Conservation (phyloP, 768 basidiomycete species). For the Lepiota subincarnata region DNA sequence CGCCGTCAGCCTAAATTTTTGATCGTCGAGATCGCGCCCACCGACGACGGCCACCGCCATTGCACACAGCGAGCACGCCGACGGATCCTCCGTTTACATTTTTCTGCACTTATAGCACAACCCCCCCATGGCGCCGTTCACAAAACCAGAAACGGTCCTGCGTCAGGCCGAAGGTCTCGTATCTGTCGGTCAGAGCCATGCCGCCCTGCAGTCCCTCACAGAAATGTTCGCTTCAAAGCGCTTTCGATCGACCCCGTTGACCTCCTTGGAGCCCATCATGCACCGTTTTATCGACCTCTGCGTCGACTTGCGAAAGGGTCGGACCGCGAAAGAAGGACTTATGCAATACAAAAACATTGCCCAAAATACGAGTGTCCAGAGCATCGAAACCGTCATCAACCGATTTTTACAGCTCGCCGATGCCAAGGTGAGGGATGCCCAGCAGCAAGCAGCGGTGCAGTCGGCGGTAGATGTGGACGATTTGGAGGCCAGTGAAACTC, state of each 20-base stretch:
- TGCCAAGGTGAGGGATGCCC: slow-evolving; percentile 78
- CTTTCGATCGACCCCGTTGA: slow-evolving; percentile 86
- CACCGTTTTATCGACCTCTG: slow-evolving; percentile 94
- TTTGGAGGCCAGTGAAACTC: slow-evolving; percentile 93
- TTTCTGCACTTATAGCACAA: slow-evolving; percentile 13
- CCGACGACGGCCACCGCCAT: background rate
- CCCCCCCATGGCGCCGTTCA: slow-evolving; percentile 74
- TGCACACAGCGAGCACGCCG: slow-evolving; percentile 4
- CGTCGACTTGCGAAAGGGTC: slow-evolving; percentile 90
- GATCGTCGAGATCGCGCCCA: slow-evolving; percentile 3
- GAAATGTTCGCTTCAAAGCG: slow-evolving; percentile 94
- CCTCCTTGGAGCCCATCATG: slow-evolving; percentile 92
- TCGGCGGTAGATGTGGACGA: slow-evolving; percentile 85
- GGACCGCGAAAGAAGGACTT: slow-evolving; percentile 90
- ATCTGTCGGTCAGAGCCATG: slow-evolving; percentile 86
- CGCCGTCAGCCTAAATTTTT: background rate
- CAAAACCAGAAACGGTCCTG: slow-evolving; percentile 85
- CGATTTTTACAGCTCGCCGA: slow-evolving; percentile 80
- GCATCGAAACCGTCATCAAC: slow-evolving; percentile 89
- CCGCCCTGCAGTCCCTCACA: slow-evolving; percentile 84
- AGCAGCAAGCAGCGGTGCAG: slow-evolving; percentile 80
- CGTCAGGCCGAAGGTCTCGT: slow-evolving; percentile 94
- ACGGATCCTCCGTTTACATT: background rate
- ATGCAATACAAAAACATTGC: slow-evolving; percentile 99
- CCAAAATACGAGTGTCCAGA: slow-evolving; percentile 85